These are phyloP conservation scores for Tuber umbilicatum DNA, from an alignment of 495 filamentous ascomycete species.

Conservation along the genomic window DNA sequence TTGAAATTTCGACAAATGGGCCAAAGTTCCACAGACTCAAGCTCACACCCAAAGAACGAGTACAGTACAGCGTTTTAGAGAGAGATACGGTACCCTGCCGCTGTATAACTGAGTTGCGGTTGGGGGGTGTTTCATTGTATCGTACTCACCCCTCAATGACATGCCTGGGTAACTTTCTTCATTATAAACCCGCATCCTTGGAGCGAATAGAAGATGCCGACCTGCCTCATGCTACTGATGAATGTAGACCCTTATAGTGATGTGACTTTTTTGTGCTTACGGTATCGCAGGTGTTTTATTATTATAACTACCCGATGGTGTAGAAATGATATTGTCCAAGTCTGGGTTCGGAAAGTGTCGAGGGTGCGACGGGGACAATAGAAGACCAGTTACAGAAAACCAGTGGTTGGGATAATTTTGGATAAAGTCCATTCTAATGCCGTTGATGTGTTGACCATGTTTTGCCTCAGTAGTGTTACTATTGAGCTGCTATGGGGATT, in stretches of 20 bases:
- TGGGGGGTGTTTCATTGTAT: background rate
- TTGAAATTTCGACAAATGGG: too few relatives aligned
- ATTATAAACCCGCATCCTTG: background rate
- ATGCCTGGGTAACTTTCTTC: background rate
- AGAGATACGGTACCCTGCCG: background rate
- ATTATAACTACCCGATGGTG: background rate
- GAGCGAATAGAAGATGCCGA: background rate
- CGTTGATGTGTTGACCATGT: background rate
- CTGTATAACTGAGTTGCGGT: background rate
- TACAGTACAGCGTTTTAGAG: background rate
- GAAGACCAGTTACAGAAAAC: background rate
- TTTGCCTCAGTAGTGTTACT: background rate
- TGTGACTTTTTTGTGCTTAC: background rate
- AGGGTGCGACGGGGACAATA: background rate
- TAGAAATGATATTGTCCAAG: background rate
- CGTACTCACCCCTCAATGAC: background rate
- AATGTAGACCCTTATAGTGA: background rate
- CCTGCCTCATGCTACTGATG: background rate
- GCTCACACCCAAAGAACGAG: too few relatives aligned
- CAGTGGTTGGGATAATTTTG: background rate
- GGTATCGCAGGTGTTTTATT: background rate
- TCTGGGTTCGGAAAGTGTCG: background rate
- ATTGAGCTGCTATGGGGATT: background rate
- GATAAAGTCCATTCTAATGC: background rate
- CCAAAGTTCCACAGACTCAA: too few relatives aligned